Base-by-base conservation (phyloP, 352 stramenopile genomes). In the Hyaloperonospora brassicae region DNA sequence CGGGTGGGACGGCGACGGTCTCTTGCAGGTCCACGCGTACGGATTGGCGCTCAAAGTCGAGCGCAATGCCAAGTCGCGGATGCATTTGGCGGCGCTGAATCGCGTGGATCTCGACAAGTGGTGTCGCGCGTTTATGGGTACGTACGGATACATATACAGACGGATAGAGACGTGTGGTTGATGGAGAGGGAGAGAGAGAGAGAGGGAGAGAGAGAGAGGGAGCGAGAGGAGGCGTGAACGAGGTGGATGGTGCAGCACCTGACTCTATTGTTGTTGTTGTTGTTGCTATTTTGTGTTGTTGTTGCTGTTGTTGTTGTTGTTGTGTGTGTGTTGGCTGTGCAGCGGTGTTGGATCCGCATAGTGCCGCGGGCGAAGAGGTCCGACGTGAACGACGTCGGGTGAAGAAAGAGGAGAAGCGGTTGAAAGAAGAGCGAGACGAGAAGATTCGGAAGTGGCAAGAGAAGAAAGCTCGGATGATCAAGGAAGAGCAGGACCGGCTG, bases 91-190 rank as follows among this genome's bases (percentile, higher is more conserved):
- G 13, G 80, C 83, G 4, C 85, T 86, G 39, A 93, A 93, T 66
- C 83, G 83, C 42, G 56, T 90, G 38, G 83, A 93, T 58, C 52
- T 89, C 2, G 81, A 91, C 23, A 86, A 88, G 46, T 93, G 83
- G 83, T 89, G 79, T 59, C 78, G 79, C 36, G 80, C 67, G 1
- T 79, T 90, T 41, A 52, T 87, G 38, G 73, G 72, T 83, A 49
- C 36, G 36, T 39, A 39, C 13, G 17, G 17, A 17, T 0, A 17
- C 0, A 17, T 17, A 17, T 17, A 17, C 17, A 17, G 17, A 17
- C 17, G 17, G 17, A 17, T 17, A 17, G 17, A 17, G 17, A 17
- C 34, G 34, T 39, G 44, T 43, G 66, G 60, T 62, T 31, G 9
- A 21, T 4, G 4, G 5, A 17, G 2, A 17, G 14, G 14, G 14